These are phyloP conservation scores for Anethum foeniculum DNA, from an alignment of 140 eudicot species.

Conservation along the genomic window DNA sequence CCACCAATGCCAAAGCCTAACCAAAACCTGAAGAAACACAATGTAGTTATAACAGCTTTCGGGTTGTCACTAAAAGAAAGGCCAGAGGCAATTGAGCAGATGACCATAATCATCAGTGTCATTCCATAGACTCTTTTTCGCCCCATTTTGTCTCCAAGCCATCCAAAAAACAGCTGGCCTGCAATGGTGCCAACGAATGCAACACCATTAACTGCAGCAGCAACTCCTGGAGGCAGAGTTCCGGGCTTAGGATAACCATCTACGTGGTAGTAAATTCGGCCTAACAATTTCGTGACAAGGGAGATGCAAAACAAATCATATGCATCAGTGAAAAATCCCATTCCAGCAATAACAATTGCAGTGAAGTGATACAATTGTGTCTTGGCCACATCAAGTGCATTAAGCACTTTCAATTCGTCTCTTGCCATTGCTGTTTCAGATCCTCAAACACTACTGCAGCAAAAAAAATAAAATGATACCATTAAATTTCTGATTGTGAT, in stretches of 20 bases:
- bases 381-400: conserved; percentile 56
- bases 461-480: too few species aligned
- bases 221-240: conserved; percentile 1
- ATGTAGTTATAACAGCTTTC: not conserved
- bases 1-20: conserved; percentile 13
- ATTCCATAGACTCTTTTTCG: conserved; percentile 41
- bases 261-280: conserved; percentile 5
- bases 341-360: conserved; percentile 48
- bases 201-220: conserved; percentile 7
- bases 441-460: not conserved
- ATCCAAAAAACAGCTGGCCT: conserved; percentile 33
- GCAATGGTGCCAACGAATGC: conserved; percentile 8
- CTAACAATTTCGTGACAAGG: conserved; percentile 10
- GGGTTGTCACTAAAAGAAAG: conserved; percentile 1
- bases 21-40: conserved; percentile 12
- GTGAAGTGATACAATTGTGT: conserved; percentile 57
- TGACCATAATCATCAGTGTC: conserved; percentile 13
- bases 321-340: conserved; percentile 56
- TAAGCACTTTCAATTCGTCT: conserved; percentile 45
- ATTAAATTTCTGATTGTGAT: too few species aligned
- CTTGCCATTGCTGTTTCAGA: conserved; percentile 26
- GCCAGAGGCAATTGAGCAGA: conserved; percentile 9
- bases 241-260: conserved; percentile 5
- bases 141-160: conserved; percentile 53
- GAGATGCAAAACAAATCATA: conserved; percentile 24